phyloP scores from a whole-genome alignment of 139 green algal species.

The Closterium sp. region DNA sequence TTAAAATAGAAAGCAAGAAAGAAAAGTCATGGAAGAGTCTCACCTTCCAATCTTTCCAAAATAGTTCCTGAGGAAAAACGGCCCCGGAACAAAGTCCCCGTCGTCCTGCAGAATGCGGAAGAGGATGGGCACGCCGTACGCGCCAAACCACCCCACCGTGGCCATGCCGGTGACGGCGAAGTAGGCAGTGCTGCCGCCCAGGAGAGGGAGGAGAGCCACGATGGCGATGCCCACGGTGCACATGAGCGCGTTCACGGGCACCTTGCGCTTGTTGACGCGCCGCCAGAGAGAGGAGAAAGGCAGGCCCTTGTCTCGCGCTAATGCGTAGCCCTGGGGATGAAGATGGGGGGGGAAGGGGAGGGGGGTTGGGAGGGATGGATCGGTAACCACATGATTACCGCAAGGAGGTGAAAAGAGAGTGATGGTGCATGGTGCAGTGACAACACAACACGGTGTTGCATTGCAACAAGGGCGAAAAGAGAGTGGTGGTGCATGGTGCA shows the following conservation, averaged over 20 bases:
- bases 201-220: neutral
- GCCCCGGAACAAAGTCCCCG: constrained; percentile 17
- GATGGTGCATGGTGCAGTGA: no score
- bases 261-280: neutral
- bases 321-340: neutral
- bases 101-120: constrained; percentile 7
- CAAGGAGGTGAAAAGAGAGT: no score
- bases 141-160: constrained; percentile 25
- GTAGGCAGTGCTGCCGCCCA: neutral
- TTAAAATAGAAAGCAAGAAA: no score
- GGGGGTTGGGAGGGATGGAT: no score
- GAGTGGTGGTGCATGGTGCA: no score
- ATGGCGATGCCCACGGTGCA: neutral
- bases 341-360: no score
- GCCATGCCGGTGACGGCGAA: constrained; percentile 22
- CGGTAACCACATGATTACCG: no score
- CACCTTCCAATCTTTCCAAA: neutral
- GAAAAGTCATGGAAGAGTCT: no score
- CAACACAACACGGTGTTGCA: no score
- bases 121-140: constrained; percentile 35
- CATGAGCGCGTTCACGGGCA: constrained; percentile 5
- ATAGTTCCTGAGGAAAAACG: constrained; percentile 33
- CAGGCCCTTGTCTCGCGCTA: constrained; percentile 15
- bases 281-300: constrained; percentile 5
- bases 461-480: no score